phyloP scores from a whole-genome alignment of 2,329 filamentous ascomycete genomes.

The Knoxdaviesia proteae region DNA sequence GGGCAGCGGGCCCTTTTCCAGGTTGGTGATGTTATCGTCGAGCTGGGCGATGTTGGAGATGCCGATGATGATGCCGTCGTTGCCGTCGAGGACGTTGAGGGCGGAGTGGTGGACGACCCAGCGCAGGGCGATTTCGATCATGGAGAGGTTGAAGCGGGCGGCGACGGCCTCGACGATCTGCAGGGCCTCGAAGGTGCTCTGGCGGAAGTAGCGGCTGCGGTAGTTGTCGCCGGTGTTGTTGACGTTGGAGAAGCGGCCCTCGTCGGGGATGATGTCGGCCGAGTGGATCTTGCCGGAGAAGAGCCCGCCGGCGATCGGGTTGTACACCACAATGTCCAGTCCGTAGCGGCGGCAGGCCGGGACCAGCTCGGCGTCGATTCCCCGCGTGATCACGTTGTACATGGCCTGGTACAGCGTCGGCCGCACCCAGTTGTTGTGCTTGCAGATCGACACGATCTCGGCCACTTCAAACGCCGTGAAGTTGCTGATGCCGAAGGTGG shows the following conservation, averaged over 20 bases:
- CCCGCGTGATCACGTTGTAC: slow-evolving; percentile 65
- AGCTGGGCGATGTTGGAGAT: slow-evolving; percentile 36
- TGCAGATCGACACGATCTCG: slow-evolving; percentile 62
- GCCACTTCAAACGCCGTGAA: slow-evolving; percentile 77
- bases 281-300: slow-evolving; percentile 65
- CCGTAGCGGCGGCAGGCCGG: slow-evolving; percentile 55
- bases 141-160: slow-evolving; percentile 43
- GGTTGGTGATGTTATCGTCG: slow-evolving; percentile 31
- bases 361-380: slow-evolving; percentile 55
- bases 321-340: slow-evolving; percentile 62
- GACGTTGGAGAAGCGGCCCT: slow-evolving; percentile 48
- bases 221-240: slow-evolving; percentile 35
- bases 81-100: slow-evolving; percentile 27
- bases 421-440: slow-evolving; percentile 59
- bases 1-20: slow-evolving; percentile 53
- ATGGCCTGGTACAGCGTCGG: slow-evolving; percentile 75
- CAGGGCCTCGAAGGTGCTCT: slow-evolving; percentile 41
- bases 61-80: slow-evolving; percentile 40
- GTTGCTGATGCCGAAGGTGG: slow-evolving; percentile 61
- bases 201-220: slow-evolving; percentile 51
- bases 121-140: slow-evolving; percentile 53
- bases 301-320: slow-evolving; percentile 61
- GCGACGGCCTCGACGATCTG: slow-evolving; percentile 45
- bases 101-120: slow-evolving; percentile 55
- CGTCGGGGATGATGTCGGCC: slow-evolving; percentile 35